These are phyloP conservation scores for Boletus huronensis DNA, from an alignment of 768 basidiomycete genomes.

Conservation along the genomic window DNA sequence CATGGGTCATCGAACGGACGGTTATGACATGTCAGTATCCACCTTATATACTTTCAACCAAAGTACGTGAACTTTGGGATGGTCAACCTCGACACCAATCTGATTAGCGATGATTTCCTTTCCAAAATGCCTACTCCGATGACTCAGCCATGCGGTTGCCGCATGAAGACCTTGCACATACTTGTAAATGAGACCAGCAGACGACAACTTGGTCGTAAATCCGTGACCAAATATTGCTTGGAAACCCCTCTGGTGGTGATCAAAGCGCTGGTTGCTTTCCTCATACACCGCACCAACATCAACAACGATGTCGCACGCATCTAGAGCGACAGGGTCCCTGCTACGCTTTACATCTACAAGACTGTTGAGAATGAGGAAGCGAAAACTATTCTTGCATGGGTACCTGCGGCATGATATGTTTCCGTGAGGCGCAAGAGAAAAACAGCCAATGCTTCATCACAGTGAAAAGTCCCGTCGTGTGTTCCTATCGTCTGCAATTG, in stretches of 20 bases:
- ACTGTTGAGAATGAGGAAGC: background rate
- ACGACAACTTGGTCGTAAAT: conserved; percentile 84
- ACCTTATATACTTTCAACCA: conserved; percentile 92
- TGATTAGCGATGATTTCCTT: conserved; percentile 74
- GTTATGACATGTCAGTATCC: conserved; percentile 1
- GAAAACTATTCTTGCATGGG: conserved; percentile 12
- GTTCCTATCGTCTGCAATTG: conserved; percentile 75
- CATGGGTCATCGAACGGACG: conserved; percentile 1
- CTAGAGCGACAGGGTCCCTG: conserved; percentile 67
- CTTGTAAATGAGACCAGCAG: conserved; percentile 97
- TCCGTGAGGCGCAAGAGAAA: conserved; percentile 79
- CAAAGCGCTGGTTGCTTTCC: conserved; percentile 71
- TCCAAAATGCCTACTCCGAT: conserved; percentile 71
- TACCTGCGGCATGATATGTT: conserved; percentile 73
- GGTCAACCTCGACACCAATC: conserved; percentile 46
- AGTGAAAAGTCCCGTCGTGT: conserved; percentile 94
- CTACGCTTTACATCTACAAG: conserved; percentile 61
- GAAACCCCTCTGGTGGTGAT: conserved; percentile 97
- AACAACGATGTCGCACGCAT: conserved; percentile 88
- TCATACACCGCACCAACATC: conserved; percentile 96
- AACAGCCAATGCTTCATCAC: conserved; percentile 94
- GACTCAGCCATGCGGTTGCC: background rate
- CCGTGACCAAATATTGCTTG: conserved; percentile 85
- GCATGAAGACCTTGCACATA: conserved; percentile 33
- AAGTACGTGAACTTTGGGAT: conserved; percentile 65